These are phyloP conservation scores for Lignosus rhinocerotis DNA, from an alignment of 1,284 basidiomycete species.

Conservation along the genomic window DNA sequence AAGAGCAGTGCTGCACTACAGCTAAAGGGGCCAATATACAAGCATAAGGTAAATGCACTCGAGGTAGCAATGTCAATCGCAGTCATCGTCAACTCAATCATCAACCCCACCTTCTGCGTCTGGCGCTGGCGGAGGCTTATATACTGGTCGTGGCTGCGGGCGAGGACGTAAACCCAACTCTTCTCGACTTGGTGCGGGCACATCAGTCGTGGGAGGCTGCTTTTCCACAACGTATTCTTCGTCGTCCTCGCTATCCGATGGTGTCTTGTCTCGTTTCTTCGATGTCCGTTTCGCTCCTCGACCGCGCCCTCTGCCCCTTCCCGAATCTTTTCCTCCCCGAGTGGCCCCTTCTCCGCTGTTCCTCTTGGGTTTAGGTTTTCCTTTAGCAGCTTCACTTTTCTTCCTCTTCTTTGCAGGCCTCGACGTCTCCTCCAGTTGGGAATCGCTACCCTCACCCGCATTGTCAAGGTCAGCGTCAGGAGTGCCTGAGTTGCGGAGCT, in stretches of 20 bases:
- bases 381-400: conserved; percentile 28
- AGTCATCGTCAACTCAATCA: no score
- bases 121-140: neutral
- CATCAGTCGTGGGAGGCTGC: neutral
- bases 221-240: conserved; percentile 25
- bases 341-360: conserved; percentile 16
- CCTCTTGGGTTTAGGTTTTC: conserved; percentile 25
- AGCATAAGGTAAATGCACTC: conserved; percentile 1
- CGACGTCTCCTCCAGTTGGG: conserved; percentile 11
- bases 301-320: conserved; percentile 18
- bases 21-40: neutral
- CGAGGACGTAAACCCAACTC: conserved; percentile 20
- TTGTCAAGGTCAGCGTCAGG: conserved; percentile 25
- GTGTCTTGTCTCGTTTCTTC: conserved; percentile 23
- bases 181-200: conserved; percentile 13
- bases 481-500: conserved; percentile 13
- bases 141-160: conserved; percentile 19
- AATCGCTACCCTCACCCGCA: neutral
- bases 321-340: conserved; percentile 13
- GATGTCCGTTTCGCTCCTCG: conserved; percentile 24
- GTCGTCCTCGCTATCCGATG: conserved; percentile 28
- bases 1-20: neutral
- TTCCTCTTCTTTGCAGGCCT: conserved; percentile 35
- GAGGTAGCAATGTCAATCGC: neutral
- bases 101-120: neutral